Evolutionary conservation across 2,329 filamentous ascomycete species (phyloP), one percentile per base, ranked within the genome.

Genomic region (Penicillium sp.): DNA sequence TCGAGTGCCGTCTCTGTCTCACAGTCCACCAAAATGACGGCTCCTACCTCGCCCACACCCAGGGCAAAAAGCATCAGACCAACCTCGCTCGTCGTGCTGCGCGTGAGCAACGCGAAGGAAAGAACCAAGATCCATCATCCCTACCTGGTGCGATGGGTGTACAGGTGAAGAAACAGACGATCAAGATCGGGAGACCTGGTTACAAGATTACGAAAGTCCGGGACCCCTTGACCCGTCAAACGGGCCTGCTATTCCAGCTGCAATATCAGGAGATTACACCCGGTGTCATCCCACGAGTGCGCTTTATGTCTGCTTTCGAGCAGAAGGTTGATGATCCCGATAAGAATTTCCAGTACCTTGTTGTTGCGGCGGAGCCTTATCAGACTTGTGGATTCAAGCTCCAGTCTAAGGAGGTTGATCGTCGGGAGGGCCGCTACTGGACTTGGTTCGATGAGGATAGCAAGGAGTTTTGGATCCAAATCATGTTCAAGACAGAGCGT

Each of bases 21-120:
- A 99, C 94, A 0, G 93, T 97, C 4, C 94, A 99, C 82, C 94
- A 99, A 71, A 99, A 99, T 75, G 94, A 99, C 79, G 94, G 94
- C 60, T 97, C 92, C 46, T 99, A 99, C 77, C 91, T 99, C 64
- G 94, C 94, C 1, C 94, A 99, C 78, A 99, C 94, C 3, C 94
- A 99, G 77, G 94, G 94, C 55, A 91, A 94, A 73, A 99, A 99
- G 79, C 94, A 99, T 78, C 94, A 99, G 79, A 97, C 94, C 57
- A 99, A 99, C 77, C 86, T 99, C 50, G 94, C 94, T 26, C 88
- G 94, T 9, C 90, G 94, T 69, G 94, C 93, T 7, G 94, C 94
- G n/a, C 88, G 92, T 69, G 94, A 99, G 76, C 89, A 95, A 72
- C 91, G 92, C 72, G 90, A 97, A 67, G 92, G 92, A 49, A 88